phyloP scores from a whole-genome alignment of 345 rosid genomes.

The Camelina neglecta region DNA sequence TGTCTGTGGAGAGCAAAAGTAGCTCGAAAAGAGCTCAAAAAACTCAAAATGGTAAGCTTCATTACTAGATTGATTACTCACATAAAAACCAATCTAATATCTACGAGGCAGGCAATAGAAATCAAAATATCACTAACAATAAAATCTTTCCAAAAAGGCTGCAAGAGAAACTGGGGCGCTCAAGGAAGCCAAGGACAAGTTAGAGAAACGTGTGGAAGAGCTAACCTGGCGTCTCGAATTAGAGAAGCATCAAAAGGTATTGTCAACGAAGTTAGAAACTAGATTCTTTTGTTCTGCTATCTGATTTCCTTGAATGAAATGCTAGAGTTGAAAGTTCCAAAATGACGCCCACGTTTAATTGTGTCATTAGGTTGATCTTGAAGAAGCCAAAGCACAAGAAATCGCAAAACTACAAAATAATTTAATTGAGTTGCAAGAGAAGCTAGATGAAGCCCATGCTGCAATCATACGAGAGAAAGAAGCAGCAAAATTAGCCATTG shows the following conservation, averaged over 20 bases:
- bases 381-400: conserved; percentile 71
- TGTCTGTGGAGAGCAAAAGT: conserved; percentile 66
- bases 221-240: conserved; percentile 63
- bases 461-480: conserved; percentile 57
- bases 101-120: not conserved
- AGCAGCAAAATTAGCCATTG: conserved; percentile 65
- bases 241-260: conserved; percentile 68
- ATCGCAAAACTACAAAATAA: conserved; percentile 54
- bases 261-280: not conserved
- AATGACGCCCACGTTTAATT: not conserved
- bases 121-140: conserved; percentile 3
- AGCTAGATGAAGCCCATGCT: conserved; percentile 58
- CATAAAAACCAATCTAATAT: conserved; percentile 19
- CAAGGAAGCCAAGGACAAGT: conserved; percentile 68
- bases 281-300: conserved; percentile 8
- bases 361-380: conserved; percentile 59
- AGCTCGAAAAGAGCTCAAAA: conserved; percentile 69
- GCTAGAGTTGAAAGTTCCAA: not conserved
- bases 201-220: conserved; percentile 72
- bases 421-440: conserved; percentile 55
- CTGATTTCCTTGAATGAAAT: not conserved
- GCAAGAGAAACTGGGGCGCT: conserved; percentile 79
- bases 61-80: conserved; percentile 3
- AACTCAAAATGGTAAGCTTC: conserved; percentile 57
- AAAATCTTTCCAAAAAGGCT: conserved; percentile 48